phyloP scores from a whole-genome alignment of 805 yeast genomes.

The Crinitomyces ghanaensis region DNA sequence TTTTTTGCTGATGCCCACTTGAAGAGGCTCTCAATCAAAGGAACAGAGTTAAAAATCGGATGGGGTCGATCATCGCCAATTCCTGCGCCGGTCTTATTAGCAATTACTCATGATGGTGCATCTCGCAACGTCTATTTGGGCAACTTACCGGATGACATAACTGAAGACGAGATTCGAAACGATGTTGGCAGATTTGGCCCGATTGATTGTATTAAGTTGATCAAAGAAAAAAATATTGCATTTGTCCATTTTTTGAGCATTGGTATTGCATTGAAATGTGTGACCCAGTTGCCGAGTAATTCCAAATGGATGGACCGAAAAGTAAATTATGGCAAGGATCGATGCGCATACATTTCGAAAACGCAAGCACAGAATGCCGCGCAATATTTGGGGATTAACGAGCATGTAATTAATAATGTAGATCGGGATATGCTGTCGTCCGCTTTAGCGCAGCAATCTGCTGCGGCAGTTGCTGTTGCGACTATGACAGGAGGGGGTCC shows the following conservation, averaged over 20 bases:
- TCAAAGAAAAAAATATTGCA: conserved; percentile 62
- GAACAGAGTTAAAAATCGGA: conserved; percentile 75
- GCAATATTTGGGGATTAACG: conserved; percentile 82
- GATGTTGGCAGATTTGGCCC: conserved; percentile 69
- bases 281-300: conserved; percentile 52
- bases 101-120: conserved; percentile 78
- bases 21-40: conserved; percentile 68
- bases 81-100: conserved; percentile 59
- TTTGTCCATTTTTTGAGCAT: conserved; percentile 86
- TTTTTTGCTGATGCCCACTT: conserved; percentile 91
- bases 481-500: conserved; percentile 83
- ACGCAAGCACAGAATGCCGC: conserved; percentile 97
- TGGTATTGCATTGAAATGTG: conserved; percentile 76
- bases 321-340: conserved; percentile 85
- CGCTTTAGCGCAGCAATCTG: conserved; percentile 74
- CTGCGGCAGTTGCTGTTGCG: conserved; percentile 96
- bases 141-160: conserved; percentile 50
- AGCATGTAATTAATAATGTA: conserved; percentile 62
- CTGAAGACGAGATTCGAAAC: conserved; percentile 53
- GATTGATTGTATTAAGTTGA: conserved; percentile 73
- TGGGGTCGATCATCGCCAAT: conserved; percentile 84
- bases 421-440: conserved; percentile 37
- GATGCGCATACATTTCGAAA: conserved; percentile 82
- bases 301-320: conserved; percentile 66
- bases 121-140: conserved; percentile 92